phyloP scores from a whole-genome alignment of 352 stramenopile species.

The Pythium scleroteichum region DNA sequence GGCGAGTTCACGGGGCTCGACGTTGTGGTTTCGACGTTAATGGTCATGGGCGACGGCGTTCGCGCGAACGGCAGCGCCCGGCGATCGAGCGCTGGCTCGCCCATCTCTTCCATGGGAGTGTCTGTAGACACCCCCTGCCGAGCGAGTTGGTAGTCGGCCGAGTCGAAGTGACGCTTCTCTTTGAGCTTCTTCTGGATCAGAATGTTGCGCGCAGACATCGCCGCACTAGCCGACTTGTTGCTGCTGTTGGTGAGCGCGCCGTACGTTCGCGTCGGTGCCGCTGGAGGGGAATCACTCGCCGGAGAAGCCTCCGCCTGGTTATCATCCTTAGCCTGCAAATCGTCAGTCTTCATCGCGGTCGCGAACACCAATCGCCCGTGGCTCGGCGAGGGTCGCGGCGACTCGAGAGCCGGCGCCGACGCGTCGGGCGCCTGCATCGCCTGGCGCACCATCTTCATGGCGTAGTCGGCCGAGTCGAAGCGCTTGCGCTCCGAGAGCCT shows the following conservation, averaged over 20 bases:
- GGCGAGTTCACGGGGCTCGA: constrained; percentile 45
- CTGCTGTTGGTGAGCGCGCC: constrained; percentile 11
- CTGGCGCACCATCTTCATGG: constrained; percentile 53
- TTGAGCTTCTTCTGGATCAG: constrained; percentile 74
- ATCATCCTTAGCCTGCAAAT: constrained; percentile 21
- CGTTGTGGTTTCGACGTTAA: constrained; percentile 30
- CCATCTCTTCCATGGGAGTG: constrained; percentile 27
- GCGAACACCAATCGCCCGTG: constrained; percentile 23
- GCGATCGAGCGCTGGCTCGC: constrained; percentile 10
- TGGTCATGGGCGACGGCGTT: constrained; percentile 27
- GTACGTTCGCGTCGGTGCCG: constrained; percentile 20
- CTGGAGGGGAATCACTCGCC: constrained; percentile 16
- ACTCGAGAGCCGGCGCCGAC: background rate
- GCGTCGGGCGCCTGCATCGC: constrained; percentile 14
- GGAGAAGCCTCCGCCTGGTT: constrained; percentile 17
- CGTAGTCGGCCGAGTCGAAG: constrained; percentile 85
- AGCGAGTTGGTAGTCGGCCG: constrained; percentile 73
- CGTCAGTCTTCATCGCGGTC: constrained; percentile 12
- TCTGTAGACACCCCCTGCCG: constrained; percentile 21
- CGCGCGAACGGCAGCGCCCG: constrained; percentile 4
- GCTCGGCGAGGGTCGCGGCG: constrained; percentile 18
- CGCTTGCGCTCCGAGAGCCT: constrained; percentile 77
- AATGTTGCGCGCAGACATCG: constrained; percentile 56
- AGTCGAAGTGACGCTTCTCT: constrained; percentile 74
- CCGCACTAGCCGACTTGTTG: constrained; percentile 30